phyloP scores from a whole-genome alignment of 371 early-diverging fungal genomes.

The Batrachochytrium dendrobatidis region DNA sequence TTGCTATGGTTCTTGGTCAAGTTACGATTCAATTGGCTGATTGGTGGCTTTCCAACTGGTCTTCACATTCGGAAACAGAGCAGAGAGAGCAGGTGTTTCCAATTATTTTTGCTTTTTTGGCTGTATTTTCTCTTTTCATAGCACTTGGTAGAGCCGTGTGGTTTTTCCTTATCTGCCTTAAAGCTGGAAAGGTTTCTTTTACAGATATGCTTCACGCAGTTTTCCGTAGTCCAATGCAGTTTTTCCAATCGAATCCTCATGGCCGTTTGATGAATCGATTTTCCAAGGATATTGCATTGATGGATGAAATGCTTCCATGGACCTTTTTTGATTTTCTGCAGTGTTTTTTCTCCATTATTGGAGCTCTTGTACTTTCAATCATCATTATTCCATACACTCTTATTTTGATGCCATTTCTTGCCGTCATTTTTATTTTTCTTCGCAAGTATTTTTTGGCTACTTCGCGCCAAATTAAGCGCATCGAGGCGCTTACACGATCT shows the following conservation, averaged over 20 bases:
- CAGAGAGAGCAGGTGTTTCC: conserved; percentile 14
- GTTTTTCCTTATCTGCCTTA: conserved; percentile 27
- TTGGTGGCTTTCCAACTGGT: conserved; percentile 33
- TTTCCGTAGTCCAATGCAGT: conserved; percentile 33
- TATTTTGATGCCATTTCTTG: conserved; percentile 29
- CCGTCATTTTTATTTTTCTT: conserved; percentile 22
- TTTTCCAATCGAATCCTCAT: conserved; percentile 36
- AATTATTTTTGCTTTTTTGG: conserved; percentile 19
- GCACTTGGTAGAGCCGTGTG: conserved; percentile 23
- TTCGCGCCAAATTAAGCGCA: conserved; percentile 36
- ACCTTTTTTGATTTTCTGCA: conserved; percentile 40
- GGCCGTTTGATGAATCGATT: conserved; percentile 41
- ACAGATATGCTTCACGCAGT: conserved; percentile 28
- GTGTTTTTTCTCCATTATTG: conserved; percentile 29
- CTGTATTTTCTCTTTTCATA: conserved; percentile 17
- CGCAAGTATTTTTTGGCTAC: conserved; percentile 28
- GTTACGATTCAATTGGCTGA: conserved; percentile 20
- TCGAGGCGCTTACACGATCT: conserved; percentile 38
- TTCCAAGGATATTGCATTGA: conserved; percentile 29
- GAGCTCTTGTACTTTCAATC: conserved; percentile 10
- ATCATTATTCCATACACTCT: conserved; percentile 31
- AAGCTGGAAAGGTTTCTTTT: conserved; percentile 19
- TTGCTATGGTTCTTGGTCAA: conserved; percentile 29
- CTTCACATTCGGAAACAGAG: conserved; percentile 7
- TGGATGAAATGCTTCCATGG: conserved; percentile 38